Percentiles rank a stretch among this genome's conserved stretches.
phyloP scores from a whole-genome alignment of 768 basidiomycete genomes.

The Boletus reticulatus region DNA sequence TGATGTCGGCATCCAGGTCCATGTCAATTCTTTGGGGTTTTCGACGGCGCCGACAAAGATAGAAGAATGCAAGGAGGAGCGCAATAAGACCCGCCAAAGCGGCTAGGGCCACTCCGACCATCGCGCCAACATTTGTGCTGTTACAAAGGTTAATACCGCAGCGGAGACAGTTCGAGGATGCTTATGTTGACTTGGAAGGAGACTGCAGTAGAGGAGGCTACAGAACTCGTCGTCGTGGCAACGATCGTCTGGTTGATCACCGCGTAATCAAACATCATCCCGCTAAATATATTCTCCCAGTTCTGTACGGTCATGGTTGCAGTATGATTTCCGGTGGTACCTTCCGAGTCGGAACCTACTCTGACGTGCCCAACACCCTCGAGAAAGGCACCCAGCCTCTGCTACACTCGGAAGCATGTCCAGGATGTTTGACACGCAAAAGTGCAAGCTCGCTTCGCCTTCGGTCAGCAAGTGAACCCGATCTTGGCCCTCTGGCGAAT shows the following conservation, averaged over 20 bases:
- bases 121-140: constrained; percentile 6
- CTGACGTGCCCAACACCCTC: constrained; percentile 4
- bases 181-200: neutral
- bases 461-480: constrained; percentile 60
- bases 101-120: constrained; percentile 13
- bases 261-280: constrained; percentile 21
- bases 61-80: constrained; percentile 1
- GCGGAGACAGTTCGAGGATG: too few species aligned
- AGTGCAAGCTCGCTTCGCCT: constrained; percentile 62
- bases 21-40: neutral
- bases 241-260: constrained; percentile 16
- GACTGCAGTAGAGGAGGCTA: neutral
- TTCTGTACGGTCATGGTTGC: constrained; percentile 9
- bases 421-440: constrained; percentile 48
- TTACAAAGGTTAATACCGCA: neutral
- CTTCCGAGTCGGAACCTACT: constrained; percentile 1
- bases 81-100: constrained; percentile 7
- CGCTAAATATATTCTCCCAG: constrained; percentile 14
- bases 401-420: neutral
- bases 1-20: neutral
- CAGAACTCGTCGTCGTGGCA: neutral
- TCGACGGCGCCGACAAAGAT: neutral
- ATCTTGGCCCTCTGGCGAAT: constrained; percentile 36
- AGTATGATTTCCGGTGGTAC: constrained; percentile 13
- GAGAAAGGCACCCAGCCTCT: constrained; percentile 20